Evolutionary conservation across 1,284 basidiomycete genomes (phyloP).

Genomic region (Golubevia pallescens): DNA sequence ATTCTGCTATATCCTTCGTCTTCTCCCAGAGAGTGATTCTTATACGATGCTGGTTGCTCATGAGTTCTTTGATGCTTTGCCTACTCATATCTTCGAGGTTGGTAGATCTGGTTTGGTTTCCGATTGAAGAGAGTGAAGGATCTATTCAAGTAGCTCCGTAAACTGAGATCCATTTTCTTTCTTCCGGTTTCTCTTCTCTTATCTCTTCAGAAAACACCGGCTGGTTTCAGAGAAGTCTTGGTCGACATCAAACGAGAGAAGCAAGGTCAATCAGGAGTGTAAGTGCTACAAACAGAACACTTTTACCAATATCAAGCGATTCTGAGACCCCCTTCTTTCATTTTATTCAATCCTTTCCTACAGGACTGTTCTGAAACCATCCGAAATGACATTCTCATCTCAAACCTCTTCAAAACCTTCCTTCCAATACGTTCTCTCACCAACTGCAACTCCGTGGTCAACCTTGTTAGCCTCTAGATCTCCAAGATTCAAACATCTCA

Average conservation of each 20-base stretch:
- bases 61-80: constrained; percentile 97
- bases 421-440: constrained; percentile 76
- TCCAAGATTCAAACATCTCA: constrained; percentile 33
- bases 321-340: too few relatives aligned
- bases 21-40: constrained; percentile 64
- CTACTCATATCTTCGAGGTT: constrained; percentile 87
- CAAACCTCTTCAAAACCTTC: too few relatives aligned
- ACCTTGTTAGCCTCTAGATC: constrained; percentile 66
- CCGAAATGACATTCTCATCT: constrained; percentile 28
- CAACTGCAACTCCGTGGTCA: constrained; percentile 72
- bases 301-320: too few relatives aligned
- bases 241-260: constrained; percentile 68
- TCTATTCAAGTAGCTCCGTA: too few relatives aligned
- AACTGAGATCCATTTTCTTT: too few relatives aligned
- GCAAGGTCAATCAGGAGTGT: background rate
- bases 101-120: constrained; percentile 18
- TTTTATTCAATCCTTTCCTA: too few relatives aligned
- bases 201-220: constrained; percentile 34
- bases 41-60: constrained; percentile 92
- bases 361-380: constrained; percentile 1
- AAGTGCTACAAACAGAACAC: too few relatives aligned
- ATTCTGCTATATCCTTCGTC: background rate
- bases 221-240: constrained; percentile 87
- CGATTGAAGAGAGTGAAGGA: too few relatives aligned
- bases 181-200: too few relatives aligned